Conservation (phyloP, 345 rosid species). For the Balakata baccata region DNA sequence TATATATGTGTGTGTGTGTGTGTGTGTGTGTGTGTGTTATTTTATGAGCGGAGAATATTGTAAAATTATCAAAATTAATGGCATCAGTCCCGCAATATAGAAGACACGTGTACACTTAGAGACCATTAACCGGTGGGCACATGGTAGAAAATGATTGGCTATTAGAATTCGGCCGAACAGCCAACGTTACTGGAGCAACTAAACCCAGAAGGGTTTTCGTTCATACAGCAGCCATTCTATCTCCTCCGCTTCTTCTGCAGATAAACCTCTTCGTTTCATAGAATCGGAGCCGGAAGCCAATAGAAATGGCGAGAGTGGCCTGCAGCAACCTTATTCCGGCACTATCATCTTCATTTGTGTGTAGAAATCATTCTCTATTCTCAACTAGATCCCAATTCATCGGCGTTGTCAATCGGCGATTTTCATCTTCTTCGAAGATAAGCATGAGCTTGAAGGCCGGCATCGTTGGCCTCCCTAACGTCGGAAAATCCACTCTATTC, state of each 20-base stretch:
- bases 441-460: slow-evolving; percentile 96
- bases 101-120: neutral
- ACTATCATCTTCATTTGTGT: neutral
- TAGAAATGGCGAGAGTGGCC: slow-evolving; percentile 17
- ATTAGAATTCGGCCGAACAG: neutral
- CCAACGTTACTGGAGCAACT: neutral
- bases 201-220: slow-evolving; percentile 1
- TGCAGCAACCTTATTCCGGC: slow-evolving; percentile 16
- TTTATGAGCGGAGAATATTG: too few relatives aligned
- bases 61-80: too few relatives aligned
- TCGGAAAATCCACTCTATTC: slow-evolving; percentile 93
- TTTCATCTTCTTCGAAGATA: slow-evolving; percentile 51
- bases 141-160: neutral
- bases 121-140: neutral
- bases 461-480: slow-evolving; percentile 96
- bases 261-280: neutral
- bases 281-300: neutral
- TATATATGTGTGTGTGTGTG: too few relatives aligned
- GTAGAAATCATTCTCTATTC: neutral
- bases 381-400: neutral
- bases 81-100: too few relatives aligned
- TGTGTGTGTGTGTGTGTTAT: too few relatives aligned
- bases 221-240: neutral
- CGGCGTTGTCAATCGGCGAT: slow-evolving; percentile 26
- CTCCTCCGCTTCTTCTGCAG: neutral